phyloP scores from a whole-genome alignment of 83 land plant genomes.

The Picea mariana region DNA sequence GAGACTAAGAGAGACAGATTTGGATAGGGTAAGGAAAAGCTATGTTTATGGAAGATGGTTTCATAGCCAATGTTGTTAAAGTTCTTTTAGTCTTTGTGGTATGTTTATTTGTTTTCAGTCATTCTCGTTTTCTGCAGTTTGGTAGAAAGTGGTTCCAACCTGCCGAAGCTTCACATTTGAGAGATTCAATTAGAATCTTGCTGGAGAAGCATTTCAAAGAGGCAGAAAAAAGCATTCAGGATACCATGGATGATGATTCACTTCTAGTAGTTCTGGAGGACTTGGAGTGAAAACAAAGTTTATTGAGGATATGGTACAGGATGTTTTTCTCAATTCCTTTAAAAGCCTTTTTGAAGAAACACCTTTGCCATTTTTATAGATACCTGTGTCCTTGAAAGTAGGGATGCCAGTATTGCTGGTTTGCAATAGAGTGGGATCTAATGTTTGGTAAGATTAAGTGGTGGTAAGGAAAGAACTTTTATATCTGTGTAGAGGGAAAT shows the following conservation, averaged over 20 bases:
- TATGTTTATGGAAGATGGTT: not conserved
- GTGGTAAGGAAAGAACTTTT: not conserved
- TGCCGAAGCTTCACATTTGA: constrained; percentile 72
- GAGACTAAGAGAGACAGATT: constrained; percentile 54
- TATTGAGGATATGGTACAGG: not conserved
- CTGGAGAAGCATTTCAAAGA: constrained; percentile 51
- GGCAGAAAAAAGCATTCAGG: constrained; percentile 7
- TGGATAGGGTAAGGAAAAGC: constrained; percentile 40
- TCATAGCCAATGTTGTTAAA: not conserved
- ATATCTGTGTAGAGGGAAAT: not conserved
- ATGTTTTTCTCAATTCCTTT: not conserved
- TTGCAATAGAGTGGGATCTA: not conserved
- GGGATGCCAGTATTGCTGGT: not conserved
- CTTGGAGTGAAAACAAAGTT: not conserved
- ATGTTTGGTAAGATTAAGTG: not conserved
- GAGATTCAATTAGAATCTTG: constrained; percentile 38
- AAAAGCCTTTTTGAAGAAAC: not conserved
- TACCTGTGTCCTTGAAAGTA: not conserved
- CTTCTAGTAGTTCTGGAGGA: not conserved
- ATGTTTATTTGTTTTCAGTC: not conserved
- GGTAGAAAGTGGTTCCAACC: constrained; percentile 83
- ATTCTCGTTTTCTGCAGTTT: constrained; percentile 55
- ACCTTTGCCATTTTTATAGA: not conserved
- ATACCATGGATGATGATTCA: not conserved
- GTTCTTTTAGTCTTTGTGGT: not conserved